A percentile compares a stretch with the other conserved stretches of the same genome.
These are phyloP conservation scores for Polychaeton citri DNA, from an alignment of 2,329 filamentous ascomycete species.

Conservation along the genomic window DNA sequence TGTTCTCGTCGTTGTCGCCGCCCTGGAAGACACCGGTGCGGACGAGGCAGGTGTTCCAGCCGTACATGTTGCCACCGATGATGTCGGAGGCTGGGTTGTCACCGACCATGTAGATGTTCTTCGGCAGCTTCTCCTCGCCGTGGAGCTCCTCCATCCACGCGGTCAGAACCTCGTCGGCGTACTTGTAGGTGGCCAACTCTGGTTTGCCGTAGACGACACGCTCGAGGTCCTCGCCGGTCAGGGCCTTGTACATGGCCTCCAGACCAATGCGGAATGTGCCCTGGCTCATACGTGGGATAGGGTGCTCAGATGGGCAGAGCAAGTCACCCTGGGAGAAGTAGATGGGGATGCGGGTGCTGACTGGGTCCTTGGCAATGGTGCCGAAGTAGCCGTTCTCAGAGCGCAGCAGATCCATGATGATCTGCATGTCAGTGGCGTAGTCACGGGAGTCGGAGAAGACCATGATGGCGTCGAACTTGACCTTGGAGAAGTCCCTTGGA, in stretches of 20 bases:
- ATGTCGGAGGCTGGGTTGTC: constrained; percentile 65
- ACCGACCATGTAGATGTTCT: constrained; percentile 65
- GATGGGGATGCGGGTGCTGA: constrained; percentile 55
- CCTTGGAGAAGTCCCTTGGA: constrained; percentile 58
- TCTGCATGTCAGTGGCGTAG: constrained; percentile 63
- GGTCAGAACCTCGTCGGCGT: constrained; percentile 59
- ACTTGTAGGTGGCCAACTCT: constrained; percentile 63
- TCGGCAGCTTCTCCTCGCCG: constrained; percentile 53
- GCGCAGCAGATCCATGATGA: constrained; percentile 60
- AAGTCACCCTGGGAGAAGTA: constrained; percentile 58
- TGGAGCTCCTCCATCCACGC: constrained; percentile 67
- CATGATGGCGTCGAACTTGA: constrained; percentile 60
- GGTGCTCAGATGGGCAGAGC: constrained; percentile 41
- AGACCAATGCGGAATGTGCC: constrained; percentile 63
- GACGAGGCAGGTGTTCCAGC: constrained; percentile 69
- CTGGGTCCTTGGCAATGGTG: constrained; percentile 53
- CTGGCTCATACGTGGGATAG: constrained; percentile 56
- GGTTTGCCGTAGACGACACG: constrained; percentile 67
- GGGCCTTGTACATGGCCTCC: constrained; percentile 59
- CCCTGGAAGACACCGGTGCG: constrained; percentile 69
- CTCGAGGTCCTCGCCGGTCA: constrained; percentile 58
- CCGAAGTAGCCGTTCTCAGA: constrained; percentile 53
- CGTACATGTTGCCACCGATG: constrained; percentile 66
- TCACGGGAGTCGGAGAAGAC: constrained; percentile 63
- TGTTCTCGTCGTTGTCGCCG: constrained; percentile 61